Percentiles rank a stretch among this genome's conserved stretches.
These are phyloP conservation scores for Saposhnikovia divaricata DNA, from an alignment of 129 eudicot genomes.

Conservation along the genomic window DNA sequence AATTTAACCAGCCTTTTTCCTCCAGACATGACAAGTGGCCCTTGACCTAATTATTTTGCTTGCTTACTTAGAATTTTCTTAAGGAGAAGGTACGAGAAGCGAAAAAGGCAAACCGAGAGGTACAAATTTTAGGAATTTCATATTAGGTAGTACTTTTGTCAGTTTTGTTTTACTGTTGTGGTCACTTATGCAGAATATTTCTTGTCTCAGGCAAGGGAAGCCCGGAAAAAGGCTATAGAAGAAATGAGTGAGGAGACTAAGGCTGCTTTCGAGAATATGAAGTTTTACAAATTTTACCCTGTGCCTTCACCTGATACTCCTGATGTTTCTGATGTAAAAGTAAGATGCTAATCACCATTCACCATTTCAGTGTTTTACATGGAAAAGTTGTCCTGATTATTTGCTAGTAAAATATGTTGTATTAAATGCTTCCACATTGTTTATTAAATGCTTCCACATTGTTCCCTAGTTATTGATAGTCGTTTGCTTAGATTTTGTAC, in stretches of 20 bases:
- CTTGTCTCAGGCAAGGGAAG: constrained; percentile 64
- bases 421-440: no score
- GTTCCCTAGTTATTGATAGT: no score
- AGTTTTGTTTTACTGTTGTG: neutral
- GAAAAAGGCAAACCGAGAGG: constrained; percentile 79
- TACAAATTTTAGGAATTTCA: constrained; percentile 8
- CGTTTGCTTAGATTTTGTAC: no score
- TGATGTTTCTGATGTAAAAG: constrained; percentile 83
- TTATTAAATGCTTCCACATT: no score
- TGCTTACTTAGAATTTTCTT: constrained; percentile 43
- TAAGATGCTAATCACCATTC: constrained; percentile 13
- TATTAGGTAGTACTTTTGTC: neutral
- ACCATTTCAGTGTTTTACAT: neutral
- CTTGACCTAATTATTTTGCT: neutral
- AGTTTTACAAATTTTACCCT: constrained; percentile 88
- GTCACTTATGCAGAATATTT: neutral
- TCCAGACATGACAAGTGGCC: neutral
- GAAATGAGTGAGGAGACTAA: constrained; percentile 59
- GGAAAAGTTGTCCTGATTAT: neutral
- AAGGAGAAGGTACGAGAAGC: constrained; percentile 79
- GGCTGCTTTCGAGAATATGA: constrained; percentile 71
- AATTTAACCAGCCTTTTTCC: neutral
- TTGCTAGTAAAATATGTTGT: no score
- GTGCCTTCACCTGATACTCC: constrained; percentile 69
- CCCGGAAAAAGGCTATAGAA: constrained; percentile 54